phyloP scores from a whole-genome alignment of 371 early-diverging fungal species.

The Mortierella sp. region DNA sequence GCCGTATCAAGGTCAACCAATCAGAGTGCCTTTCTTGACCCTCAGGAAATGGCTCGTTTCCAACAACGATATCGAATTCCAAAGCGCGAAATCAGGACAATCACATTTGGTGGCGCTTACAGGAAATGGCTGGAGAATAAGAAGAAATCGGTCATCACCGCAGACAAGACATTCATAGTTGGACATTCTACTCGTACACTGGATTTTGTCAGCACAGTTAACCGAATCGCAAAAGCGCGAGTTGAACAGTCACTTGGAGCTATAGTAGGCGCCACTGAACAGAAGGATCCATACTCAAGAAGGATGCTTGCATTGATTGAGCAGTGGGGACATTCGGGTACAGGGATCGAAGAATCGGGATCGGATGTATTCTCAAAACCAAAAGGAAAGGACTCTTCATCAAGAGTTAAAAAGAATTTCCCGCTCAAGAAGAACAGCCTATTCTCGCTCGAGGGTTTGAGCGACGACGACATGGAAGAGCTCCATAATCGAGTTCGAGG shows the following conservation, averaged over 20 bases:
- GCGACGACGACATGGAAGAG: conserved; percentile 13
- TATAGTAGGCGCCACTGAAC: not conserved
- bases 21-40: conserved; percentile 30
- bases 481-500: not conserved
- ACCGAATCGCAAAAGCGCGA: conserved; percentile 21
- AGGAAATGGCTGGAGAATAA: conserved; percentile 3
- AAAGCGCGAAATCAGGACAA: conserved; percentile 17
- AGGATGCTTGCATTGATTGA: conserved; percentile 32
- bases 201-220: conserved; percentile 14
- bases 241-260: conserved; percentile 27
- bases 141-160: conserved; percentile 7
- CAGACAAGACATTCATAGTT: conserved; percentile 21
- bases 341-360: not conserved
- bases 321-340: conserved; percentile 1
- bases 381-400: not conserved
- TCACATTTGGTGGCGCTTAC: conserved; percentile 22
- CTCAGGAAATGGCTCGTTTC: conserved; percentile 36
- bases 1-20: not conserved
- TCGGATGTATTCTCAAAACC: not conserved
- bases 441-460: not conserved
- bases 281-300: conserved; percentile 30
- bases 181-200: conserved; percentile 42
- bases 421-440: not conserved
- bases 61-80: conserved; percentile 30
- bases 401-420: not conserved